Percentiles rank a stretch among this genome's conserved stretches.
Conservation (phyloP, 768 basidiomycete species). For the Nevesoporus exiguus region DNA sequence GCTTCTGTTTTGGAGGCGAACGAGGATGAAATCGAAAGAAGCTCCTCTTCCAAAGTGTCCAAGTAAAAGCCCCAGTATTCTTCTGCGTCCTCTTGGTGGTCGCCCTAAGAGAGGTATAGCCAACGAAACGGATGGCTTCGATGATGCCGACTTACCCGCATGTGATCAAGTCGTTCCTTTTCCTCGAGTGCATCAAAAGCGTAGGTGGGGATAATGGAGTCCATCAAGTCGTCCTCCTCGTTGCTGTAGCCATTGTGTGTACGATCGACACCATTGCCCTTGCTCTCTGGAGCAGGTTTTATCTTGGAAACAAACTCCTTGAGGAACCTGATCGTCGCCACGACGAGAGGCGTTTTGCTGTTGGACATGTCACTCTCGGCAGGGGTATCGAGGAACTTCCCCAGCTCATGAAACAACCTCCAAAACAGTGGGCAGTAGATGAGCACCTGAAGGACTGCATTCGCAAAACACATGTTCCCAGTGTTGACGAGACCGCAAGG, state of each 20-base stretch:
- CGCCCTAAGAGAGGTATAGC: slow-evolving; percentile 47
- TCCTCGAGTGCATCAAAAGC: slow-evolving; percentile 92
- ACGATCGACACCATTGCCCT: slow-evolving; percentile 42
- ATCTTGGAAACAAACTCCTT: slow-evolving; percentile 58
- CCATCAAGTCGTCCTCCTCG: slow-evolving; percentile 49
- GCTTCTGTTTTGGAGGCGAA: slow-evolving; percentile 39
- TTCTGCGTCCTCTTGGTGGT: slow-evolving; percentile 97
- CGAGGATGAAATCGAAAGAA: slow-evolving; percentile 62
- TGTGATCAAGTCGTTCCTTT: slow-evolving; percentile 89
- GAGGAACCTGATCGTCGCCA: slow-evolving; percentile 71
- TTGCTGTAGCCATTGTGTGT: slow-evolving; percentile 24
- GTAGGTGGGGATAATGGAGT: slow-evolving; percentile 80
- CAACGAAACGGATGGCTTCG: not conserved
- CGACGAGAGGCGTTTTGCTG: slow-evolving; percentile 52
- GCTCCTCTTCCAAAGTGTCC: slow-evolving; percentile 91
- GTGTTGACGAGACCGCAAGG: slow-evolving; percentile 88
- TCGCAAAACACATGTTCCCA: slow-evolving; percentile 98
- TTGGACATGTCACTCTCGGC: slow-evolving; percentile 24
- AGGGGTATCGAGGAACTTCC: slow-evolving; percentile 42
- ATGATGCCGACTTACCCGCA: slow-evolving; percentile 60
- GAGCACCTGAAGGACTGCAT: slow-evolving; percentile 87
- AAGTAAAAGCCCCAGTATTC: slow-evolving; percentile 98
- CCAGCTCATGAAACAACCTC: slow-evolving; percentile 70
- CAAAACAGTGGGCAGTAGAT: slow-evolving; percentile 89
- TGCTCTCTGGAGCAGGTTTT: slow-evolving; percentile 24